Base-by-base conservation (phyloP, 2,329 filamentous ascomycete species). In the Lachnellula suecica region DNA sequence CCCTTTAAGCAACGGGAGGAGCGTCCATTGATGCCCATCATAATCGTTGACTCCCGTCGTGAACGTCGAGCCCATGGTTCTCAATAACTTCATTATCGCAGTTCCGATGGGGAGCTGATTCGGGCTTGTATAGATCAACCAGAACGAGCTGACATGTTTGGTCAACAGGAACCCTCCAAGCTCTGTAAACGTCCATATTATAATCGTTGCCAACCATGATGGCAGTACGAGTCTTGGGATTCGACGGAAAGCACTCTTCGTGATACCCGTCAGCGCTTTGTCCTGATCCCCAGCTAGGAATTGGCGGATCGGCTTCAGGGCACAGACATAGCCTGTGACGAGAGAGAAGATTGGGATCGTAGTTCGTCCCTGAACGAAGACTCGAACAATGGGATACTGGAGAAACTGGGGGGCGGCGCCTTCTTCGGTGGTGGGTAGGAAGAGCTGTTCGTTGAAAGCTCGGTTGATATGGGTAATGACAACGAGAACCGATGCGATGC, bases 281-380 rank as follows among this genome's bases (percentile, higher is more conserved):
- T 80, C 74, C 51, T 75, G 74, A 59, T 80, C 75, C 47, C 79
- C 81, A 27, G 77, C 70, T 49, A 78, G 75, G 61, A 73, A 77
- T 47, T 80, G 75, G 48, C 75, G 74, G 53, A 85, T 75, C 15
- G 82, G 79, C 62, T 84, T 84, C 48, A 85, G 73, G 3, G 80
- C 78, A 68, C 83, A 85, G 46, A 85, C 82, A 61, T 83, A 85
- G 51, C 82, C 82, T 20, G 83, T 82, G 34, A 85, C 81, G 43
- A 87, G 74, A 62, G 84, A 79, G 68, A 87, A 87, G 57, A 87
- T 82, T 15, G 83, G 79, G 2, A 87, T 84, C 67, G 83, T 85
- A 42, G 82, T 81, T 13, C 85, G 77, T 20, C 84, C 82, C 61
- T 83, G 81, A 44, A 78, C 73, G 37, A 80, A 71, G 44, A 86